Evolutionary conservation across 2,329 filamentous ascomycete species (phyloP).

Genomic region (Venturiaceae sp.): DNA sequence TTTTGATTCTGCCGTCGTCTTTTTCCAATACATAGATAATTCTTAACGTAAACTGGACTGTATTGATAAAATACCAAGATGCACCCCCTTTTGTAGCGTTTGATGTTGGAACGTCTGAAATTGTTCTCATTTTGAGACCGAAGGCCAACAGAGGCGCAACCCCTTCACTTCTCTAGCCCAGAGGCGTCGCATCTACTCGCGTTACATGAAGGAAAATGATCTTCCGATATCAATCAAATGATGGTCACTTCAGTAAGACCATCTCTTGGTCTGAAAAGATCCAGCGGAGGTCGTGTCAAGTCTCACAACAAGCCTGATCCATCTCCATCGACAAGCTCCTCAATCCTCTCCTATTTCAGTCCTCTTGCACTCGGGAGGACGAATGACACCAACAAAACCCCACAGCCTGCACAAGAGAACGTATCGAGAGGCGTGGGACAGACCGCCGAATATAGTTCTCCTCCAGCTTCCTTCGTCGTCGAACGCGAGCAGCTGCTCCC

Average conservation of each 20-base stretch:
- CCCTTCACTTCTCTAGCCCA: not conserved
- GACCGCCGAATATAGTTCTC: not conserved
- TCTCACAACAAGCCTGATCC: not conserved
- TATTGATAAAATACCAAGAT: too few relatives aligned
- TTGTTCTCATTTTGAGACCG: too few relatives aligned
- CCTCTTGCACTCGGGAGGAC: not conserved
- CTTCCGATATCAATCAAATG: not conserved
- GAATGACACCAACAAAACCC: not conserved
- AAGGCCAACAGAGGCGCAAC: too few relatives aligned
- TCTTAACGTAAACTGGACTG: too few relatives aligned
- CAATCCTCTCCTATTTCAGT: constrained; percentile 3
- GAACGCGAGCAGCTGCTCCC: not conserved
- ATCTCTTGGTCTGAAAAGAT: constrained; percentile 1
- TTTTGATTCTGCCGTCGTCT: too few relatives aligned
- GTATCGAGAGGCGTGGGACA: not conserved
- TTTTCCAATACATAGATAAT: too few relatives aligned
- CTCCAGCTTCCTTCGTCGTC: not conserved
- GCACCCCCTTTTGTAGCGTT: too few relatives aligned
- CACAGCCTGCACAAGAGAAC: not conserved
- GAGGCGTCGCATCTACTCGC: not conserved
- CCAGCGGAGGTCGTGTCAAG: not conserved
- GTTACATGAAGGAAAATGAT: not conserved
- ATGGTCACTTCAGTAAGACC: constrained; percentile 3
- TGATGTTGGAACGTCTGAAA: not conserved
- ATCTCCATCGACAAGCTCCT: not conserved